Evolutionary conservation across 1,139 yeast species (phyloP).

Genomic region (Geotrichum siamense): DNA sequence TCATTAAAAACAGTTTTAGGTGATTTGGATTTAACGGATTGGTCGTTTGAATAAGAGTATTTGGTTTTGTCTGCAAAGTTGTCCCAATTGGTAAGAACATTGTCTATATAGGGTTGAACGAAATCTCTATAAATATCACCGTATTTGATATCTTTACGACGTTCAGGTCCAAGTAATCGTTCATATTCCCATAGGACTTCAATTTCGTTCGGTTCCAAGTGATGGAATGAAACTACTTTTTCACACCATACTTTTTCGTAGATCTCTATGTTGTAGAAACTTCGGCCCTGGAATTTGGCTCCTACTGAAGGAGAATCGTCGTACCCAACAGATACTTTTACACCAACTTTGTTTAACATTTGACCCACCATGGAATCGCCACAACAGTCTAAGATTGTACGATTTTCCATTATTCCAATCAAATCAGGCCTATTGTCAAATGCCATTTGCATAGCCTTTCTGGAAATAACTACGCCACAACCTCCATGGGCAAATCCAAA

Average conservation of each 20-base stretch:
- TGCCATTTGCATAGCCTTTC: conserved; percentile 28
- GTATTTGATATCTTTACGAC: conserved; percentile 27
- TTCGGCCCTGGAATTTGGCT: conserved; percentile 32
- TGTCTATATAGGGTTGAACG: conserved; percentile 29
- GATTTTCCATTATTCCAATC: conserved; percentile 24
- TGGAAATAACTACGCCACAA: conserved; percentile 35
- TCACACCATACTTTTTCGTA: conserved; percentile 30
- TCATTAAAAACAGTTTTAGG: conserved; percentile 17
- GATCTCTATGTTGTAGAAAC: conserved; percentile 22
- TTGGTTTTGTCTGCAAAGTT: conserved; percentile 22
- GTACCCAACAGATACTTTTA: conserved; percentile 21
- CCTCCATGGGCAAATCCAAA: conserved; percentile 36
- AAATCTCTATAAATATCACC: conserved; percentile 34
- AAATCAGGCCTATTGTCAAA: conserved; percentile 25
- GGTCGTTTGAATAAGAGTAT: conserved; percentile 18
- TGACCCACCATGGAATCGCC: conserved; percentile 36
- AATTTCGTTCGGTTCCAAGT: conserved; percentile 30
- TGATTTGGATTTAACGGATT: conserved; percentile 16
- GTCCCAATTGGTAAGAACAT: conserved; percentile 28
- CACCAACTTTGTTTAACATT: conserved; percentile 21
- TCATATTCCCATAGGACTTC: conserved; percentile 36
- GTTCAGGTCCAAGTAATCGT: conserved; percentile 26
- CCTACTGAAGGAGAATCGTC: conserved; percentile 23
- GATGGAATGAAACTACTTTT: conserved; percentile 34
- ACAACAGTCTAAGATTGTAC: conserved; percentile 29